Percentiles rank a stretch among this genome's conserved stretches.
Evolutionary conservation across 768 basidiomycete genomes (phyloP).

Genomic region (Pseudohyphozyma bogoriensis): DNA sequence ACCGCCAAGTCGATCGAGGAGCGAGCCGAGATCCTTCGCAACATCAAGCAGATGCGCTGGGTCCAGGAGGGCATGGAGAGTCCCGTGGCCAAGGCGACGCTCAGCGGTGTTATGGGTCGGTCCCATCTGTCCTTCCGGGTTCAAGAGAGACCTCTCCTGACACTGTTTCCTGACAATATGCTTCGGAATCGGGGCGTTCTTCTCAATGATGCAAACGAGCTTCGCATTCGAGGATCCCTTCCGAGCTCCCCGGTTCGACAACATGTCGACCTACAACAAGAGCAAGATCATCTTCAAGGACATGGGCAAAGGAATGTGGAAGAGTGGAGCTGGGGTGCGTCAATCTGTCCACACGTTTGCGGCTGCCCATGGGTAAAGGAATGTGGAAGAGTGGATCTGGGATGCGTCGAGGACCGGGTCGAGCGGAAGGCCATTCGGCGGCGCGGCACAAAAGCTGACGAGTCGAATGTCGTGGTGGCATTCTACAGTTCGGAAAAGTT

Average conservation of each 20-base stretch:
- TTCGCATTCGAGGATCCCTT: slow-evolving; percentile 93
- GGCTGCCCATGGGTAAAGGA: slow-evolving; percentile 81
- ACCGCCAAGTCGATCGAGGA: slow-evolving; percentile 56
- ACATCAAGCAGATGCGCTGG: slow-evolving; percentile 66
- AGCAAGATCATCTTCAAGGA: slow-evolving; percentile 78
- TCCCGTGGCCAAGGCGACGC: slow-evolving; percentile 67
- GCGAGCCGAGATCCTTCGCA: slow-evolving; percentile 53
- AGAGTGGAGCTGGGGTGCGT: not conserved
- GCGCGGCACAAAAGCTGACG: slow-evolving; percentile 54
- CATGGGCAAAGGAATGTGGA: slow-evolving; percentile 88
- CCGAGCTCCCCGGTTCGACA: slow-evolving; percentile 50
- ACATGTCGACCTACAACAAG: slow-evolving; percentile 59
- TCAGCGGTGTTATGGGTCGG: slow-evolving; percentile 76
- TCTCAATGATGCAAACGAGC: slow-evolving; percentile 89
- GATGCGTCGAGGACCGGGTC: too few species aligned
- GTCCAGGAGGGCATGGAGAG: slow-evolving; percentile 69
- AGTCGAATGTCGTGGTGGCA: too few species aligned
- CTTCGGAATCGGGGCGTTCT: slow-evolving; percentile 84
- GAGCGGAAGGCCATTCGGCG: slow-evolving; percentile 80
- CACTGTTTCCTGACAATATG: too few species aligned
- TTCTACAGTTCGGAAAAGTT: slow-evolving; percentile 87
- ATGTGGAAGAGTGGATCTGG: slow-evolving; percentile 52
- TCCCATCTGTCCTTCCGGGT: not conserved
- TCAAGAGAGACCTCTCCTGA: not conserved
- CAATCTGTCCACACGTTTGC: too few species aligned